A percentile compares a stretch with the other conserved stretches of the same genome.
These are phyloP conservation scores for Albugo laibachii DNA, from an alignment of 352 stramenopile genomes.

Conservation along the genomic window DNA sequence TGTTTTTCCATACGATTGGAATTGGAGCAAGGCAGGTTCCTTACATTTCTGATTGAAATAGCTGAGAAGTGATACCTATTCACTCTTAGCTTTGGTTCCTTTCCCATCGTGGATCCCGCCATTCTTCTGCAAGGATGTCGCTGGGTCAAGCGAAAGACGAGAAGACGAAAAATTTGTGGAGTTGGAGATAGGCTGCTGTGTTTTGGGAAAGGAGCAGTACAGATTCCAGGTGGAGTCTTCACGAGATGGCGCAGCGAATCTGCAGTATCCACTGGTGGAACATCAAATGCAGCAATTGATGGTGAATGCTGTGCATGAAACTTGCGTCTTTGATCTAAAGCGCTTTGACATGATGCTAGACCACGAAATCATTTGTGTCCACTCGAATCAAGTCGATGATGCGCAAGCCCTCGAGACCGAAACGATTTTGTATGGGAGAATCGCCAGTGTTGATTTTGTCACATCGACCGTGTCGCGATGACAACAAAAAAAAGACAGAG, in stretches of 20 bases:
- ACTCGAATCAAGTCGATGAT: no score
- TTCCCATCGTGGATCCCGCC: constrained; percentile 10
- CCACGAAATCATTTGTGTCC: no score
- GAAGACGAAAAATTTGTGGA: neutral
- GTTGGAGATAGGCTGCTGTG: constrained; percentile 4
- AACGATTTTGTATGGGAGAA: no score
- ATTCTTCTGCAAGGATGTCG: neutral
- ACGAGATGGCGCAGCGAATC: constrained; percentile 1
- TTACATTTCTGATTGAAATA: neutral
- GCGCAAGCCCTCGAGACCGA: no score
- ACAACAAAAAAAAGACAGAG: constrained; percentile 11
- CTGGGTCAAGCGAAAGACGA: neutral
- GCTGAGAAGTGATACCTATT: neutral
- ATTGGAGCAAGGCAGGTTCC: constrained; percentile 4
- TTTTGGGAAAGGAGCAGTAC: neutral
- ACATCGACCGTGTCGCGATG: constrained; percentile 29
- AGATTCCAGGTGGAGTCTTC: constrained; percentile 5
- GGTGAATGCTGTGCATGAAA: no score
- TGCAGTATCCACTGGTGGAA: neutral
- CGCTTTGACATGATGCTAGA: no score
- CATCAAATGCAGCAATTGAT: constrained; percentile 18
- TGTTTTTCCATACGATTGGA: constrained; percentile 7
- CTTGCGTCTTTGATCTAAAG: no score
- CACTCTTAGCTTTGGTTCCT: constrained; percentile 4
- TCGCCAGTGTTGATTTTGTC: constrained; percentile 9